These are phyloP conservation scores for Nakataea oryzae DNA, from an alignment of 2,329 filamentous ascomycete species.

Conservation along the genomic window DNA sequence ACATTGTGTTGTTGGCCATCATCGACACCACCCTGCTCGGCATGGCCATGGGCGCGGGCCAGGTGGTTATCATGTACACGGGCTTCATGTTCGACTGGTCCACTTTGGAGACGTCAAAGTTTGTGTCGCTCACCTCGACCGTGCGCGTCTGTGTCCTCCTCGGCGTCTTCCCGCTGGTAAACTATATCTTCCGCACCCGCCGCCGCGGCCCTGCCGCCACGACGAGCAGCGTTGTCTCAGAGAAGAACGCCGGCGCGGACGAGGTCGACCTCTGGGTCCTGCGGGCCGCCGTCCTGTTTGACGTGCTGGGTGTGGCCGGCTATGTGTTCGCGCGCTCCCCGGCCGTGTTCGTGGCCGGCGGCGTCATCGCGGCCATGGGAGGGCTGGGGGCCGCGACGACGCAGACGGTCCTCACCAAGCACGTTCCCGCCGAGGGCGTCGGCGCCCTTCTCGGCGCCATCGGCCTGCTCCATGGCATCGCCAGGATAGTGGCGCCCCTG, in stretches of 20 bases:
- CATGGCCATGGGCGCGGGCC: conserved; percentile 67
- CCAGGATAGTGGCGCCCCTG: conserved; percentile 68
- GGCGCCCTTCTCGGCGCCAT: conserved; percentile 84
- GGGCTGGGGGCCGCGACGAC: conserved; percentile 79
- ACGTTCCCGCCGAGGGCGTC: conserved; percentile 71
- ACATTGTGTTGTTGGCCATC: conserved; percentile 69
- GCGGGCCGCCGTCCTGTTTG: conserved; percentile 63
- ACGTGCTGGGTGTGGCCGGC: conserved; percentile 64
- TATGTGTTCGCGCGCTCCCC: conserved; percentile 58
- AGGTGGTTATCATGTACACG: conserved; percentile 77
- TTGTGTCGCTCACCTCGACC: conserved; percentile 69
- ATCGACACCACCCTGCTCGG: conserved; percentile 78
- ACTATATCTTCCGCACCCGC: conserved; percentile 58
- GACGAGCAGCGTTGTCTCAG: conserved; percentile 11
- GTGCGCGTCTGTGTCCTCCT: conserved; percentile 69
- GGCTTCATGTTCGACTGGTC: conserved; percentile 75
- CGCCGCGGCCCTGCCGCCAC: conserved; percentile 27
- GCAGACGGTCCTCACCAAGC: conserved; percentile 79
- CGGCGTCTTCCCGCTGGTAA: conserved; percentile 63
- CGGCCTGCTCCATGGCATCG: conserved; percentile 74
- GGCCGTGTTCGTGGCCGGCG: conserved; percentile 58
- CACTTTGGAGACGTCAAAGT: conserved; percentile 68
- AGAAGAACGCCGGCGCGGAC: conserved; percentile 61
- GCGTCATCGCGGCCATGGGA: conserved; percentile 64
- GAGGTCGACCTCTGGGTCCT: conserved; percentile 68